These are phyloP conservation scores for Chlorella sp. DNA, from an alignment of 139 green algal species.

Conservation along the genomic window DNA sequence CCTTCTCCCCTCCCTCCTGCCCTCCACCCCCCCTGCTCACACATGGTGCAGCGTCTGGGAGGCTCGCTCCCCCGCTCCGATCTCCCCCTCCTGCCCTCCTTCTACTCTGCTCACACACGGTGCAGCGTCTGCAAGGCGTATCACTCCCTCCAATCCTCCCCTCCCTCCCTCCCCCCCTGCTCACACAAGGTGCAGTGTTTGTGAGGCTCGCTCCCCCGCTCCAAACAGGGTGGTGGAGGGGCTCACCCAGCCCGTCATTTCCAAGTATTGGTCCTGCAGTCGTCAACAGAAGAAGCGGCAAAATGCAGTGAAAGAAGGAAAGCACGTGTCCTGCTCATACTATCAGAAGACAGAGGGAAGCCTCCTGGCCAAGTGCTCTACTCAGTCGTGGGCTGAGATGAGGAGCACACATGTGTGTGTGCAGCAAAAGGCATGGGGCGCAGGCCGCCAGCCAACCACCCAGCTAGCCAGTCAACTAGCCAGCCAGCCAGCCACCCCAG, in stretches of 20 bases:
- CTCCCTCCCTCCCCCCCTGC: not conserved
- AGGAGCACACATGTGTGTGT: not conserved
- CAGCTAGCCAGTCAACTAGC: not conserved
- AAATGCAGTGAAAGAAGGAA: not conserved
- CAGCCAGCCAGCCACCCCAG: not conserved
- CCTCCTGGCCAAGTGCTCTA: not conserved
- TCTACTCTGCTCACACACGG: no score
- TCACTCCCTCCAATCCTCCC: no score
- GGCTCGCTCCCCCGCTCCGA: no score
- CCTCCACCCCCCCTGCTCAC: no score
- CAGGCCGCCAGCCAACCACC: not conserved
- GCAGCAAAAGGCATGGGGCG: not conserved
- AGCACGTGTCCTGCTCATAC: not conserved
- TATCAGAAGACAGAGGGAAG: no score
- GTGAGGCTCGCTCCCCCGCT: slow-evolving; percentile 51
- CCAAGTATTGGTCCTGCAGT: slow-evolving; percentile 66
- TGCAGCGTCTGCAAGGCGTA: no score
- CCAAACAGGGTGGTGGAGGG: slow-evolving; percentile 53
- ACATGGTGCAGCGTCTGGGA: no score
- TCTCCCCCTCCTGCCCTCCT: no score
- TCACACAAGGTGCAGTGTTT: slow-evolving; percentile 33
- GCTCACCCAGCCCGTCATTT: slow-evolving; percentile 46
- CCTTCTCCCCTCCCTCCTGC: no score
- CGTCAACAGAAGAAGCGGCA: not conserved
- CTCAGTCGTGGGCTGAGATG: not conserved